phyloP scores from a whole-genome alignment of 495 filamentous ascomycete species.

The Neurospora sp. region DNA sequence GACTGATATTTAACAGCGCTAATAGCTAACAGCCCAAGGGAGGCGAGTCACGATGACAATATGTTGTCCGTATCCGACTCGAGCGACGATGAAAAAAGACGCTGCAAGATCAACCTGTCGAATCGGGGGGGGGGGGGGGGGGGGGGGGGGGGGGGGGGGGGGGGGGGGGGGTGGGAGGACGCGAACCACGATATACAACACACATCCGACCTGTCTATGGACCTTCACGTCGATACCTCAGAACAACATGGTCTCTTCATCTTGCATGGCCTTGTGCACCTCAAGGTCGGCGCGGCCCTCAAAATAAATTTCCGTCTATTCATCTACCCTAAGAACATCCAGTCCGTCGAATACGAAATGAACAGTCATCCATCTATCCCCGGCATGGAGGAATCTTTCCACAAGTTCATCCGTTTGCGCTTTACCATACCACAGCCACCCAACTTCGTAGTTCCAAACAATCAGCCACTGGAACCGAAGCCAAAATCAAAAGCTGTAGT shows the following conservation, averaged over 20 bases:
- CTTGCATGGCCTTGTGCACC: too few relatives aligned
- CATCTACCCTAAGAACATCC: neutral
- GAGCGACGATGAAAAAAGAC: conserved; percentile 2
- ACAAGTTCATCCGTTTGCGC: neutral
- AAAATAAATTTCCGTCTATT: neutral
- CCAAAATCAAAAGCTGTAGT: neutral
- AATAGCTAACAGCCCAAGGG: neutral
- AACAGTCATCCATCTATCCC: neutral
- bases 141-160: too few relatives aligned
- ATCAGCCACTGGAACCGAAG: neutral
- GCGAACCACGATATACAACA: neutral
- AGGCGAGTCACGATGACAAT: conserved; percentile 1
- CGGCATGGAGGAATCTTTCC: neutral
- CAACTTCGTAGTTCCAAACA: neutral
- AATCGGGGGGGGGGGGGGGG: too few relatives aligned
- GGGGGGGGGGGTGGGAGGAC: too few relatives aligned
- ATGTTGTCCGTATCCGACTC: neutral
- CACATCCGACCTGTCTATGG: neutral
- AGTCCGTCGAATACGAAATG: neutral
- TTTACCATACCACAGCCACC: conserved; percentile 2
- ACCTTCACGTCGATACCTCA: conserved; percentile 1
- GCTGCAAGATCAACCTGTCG: neutral
- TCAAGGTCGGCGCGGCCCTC: too few relatives aligned
- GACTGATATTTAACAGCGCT: neutral
- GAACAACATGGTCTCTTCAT: neutral